These are phyloP conservation scores for Angomonas deanei DNA, from an alignment of 208 protist genomes.

Conservation along the genomic window DNA sequence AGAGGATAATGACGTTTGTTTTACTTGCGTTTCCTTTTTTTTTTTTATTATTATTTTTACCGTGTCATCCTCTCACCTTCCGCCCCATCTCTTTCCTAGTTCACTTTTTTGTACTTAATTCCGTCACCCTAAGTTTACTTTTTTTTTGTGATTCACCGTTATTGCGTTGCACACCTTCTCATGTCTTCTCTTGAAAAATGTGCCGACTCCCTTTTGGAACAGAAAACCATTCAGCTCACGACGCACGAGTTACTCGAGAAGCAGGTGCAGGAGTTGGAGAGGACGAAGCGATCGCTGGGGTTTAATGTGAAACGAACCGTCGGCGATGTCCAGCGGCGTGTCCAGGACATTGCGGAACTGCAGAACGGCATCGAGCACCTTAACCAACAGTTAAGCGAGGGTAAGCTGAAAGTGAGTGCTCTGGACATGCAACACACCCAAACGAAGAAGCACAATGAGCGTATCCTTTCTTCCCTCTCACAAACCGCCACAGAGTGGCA, in stretches of 20 bases:
- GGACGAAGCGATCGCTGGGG: conserved; percentile 23
- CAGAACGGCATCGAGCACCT: conserved; percentile 28
- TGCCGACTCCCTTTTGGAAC: conserved; percentile 68
- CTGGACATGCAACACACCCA: conserved; percentile 22
- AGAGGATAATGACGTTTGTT: background rate
- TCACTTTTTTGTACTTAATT: conserved; percentile 2
- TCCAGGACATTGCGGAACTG: conserved; percentile 45
- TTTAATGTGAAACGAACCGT: conserved; percentile 46
- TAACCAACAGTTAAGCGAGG: conserved; percentile 45
- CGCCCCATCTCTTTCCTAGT: background rate
- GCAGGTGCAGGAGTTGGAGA: conserved; percentile 57
- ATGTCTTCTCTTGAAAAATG: conserved; percentile 61
- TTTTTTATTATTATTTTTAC: background rate
- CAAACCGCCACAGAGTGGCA: conserved; percentile 28
- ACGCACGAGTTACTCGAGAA: conserved; percentile 59
- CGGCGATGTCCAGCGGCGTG: conserved; percentile 48
- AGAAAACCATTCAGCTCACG: conserved; percentile 62
- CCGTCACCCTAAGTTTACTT: conserved; percentile 1
- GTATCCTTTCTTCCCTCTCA: conserved; percentile 21
- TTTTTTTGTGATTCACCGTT: background rate
- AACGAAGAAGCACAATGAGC: conserved; percentile 14
- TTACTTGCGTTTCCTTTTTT: background rate
- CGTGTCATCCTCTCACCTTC: background rate
- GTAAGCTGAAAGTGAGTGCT: conserved; percentile 38
- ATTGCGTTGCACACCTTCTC: background rate